Conservation (phyloP, 495 filamentous ascomycete genomes). For the Bacidia rubella region DNA sequence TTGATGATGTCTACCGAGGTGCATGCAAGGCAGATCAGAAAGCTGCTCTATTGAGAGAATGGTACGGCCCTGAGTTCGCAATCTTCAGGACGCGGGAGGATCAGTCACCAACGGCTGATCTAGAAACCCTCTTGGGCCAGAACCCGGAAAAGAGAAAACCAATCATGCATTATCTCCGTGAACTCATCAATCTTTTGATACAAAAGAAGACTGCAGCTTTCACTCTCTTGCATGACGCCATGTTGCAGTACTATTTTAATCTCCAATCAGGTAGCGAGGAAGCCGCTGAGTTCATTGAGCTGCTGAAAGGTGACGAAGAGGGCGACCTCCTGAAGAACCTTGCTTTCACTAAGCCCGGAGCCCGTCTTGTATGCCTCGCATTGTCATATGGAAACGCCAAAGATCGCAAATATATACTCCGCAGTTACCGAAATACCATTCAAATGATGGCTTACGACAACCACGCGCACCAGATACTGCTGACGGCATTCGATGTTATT, state of each 20-base stretch:
- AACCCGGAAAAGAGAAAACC: conserved; percentile 73
- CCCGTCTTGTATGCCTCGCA: conserved; percentile 63
- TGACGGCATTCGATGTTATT: conserved; percentile 76
- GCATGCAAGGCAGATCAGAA: conserved; percentile 76
- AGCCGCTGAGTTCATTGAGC: conserved; percentile 72
- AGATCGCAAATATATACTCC: conserved; percentile 79
- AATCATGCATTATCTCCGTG: conserved; percentile 70
- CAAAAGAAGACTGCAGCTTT: conserved; percentile 95
- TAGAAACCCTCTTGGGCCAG: conserved; percentile 57
- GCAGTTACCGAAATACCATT: conserved; percentile 72
- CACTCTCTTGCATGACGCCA: conserved; percentile 91
- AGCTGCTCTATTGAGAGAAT: conserved; percentile 72
- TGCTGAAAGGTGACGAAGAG: conserved; percentile 80
- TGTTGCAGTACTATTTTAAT: conserved; percentile 90
- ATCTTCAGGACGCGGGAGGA: conserved; percentile 52
- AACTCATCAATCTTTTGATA: conserved; percentile 75
- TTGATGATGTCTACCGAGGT: conserved; percentile 88
- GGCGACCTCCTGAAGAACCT: conserved; percentile 84
- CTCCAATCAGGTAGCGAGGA: conserved; percentile 62
- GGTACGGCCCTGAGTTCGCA: conserved; percentile 91
- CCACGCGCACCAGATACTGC: conserved; percentile 64
- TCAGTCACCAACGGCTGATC: conserved; percentile 38
- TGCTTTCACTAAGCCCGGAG: conserved; percentile 84
- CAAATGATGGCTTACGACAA: conserved; percentile 67
- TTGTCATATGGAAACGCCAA: conserved; percentile 79